phyloP scores from a whole-genome alignment of 805 yeast genomes.

The Blastobotrys robertii region DNA sequence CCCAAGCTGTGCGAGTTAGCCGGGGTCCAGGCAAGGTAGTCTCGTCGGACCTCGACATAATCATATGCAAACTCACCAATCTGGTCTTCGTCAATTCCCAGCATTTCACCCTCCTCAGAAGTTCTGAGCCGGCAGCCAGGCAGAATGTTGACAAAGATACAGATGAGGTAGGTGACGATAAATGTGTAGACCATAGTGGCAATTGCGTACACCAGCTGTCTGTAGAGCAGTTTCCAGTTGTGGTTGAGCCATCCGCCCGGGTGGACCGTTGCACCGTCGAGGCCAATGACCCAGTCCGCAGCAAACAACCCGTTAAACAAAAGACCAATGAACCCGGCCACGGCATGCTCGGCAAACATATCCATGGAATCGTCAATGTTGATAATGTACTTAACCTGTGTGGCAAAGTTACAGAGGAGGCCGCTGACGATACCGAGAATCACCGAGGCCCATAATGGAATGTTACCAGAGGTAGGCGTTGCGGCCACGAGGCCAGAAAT shows the following conservation, averaged over 20 bases:
- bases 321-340: slow-evolving; percentile 87
- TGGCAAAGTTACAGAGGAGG: slow-evolving; percentile 77
- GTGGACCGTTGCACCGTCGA: slow-evolving; percentile 78
- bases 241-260: slow-evolving; percentile 89
- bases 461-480: slow-evolving; percentile 87
- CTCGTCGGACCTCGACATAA: slow-evolving; percentile 92
- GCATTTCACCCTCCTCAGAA: slow-evolving; percentile 73
- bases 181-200: slow-evolving; percentile 69
- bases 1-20: slow-evolving; percentile 16
- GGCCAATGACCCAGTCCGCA: slow-evolving; percentile 78
- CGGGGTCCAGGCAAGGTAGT: slow-evolving; percentile 42
- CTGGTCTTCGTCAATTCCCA: slow-evolving; percentile 93
- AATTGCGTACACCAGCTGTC: slow-evolving; percentile 72
- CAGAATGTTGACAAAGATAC: slow-evolving; percentile 60
- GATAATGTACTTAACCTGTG: slow-evolving; percentile 72
- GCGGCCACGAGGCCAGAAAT: slow-evolving; percentile 96
- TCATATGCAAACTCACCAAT: slow-evolving; percentile 99
- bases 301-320: slow-evolving; percentile 81
- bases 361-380: slow-evolving; percentile 89
- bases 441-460: slow-evolving; percentile 86
- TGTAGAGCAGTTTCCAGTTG: slow-evolving; percentile 85
- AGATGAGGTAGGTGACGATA: slow-evolving; percentile 67
- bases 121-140: slow-evolving; percentile 81
- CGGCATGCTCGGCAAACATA: slow-evolving; percentile 97
- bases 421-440: slow-evolving; percentile 77